Evolutionary conservation across 2,329 filamentous ascomycete genomes (phyloP), one percentile per base, ranked within the genome.

Genomic region (Phoma sp.): DNA sequence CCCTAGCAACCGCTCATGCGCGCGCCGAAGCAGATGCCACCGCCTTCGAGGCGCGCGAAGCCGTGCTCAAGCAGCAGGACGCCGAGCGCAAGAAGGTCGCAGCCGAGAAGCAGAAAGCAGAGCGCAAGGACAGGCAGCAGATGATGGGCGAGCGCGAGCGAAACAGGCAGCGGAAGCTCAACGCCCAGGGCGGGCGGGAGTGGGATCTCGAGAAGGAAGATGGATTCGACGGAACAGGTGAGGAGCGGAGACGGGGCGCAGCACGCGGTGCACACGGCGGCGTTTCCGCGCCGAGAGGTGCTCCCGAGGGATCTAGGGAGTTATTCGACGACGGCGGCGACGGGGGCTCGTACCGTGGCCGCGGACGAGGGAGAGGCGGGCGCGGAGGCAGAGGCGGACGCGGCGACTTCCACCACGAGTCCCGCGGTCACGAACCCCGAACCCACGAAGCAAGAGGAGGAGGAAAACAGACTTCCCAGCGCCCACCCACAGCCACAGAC

Each of bases 11-110:
- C 7, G 84, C 84, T 0, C 85, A 89, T 66, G 83, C 83, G 1
- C 81, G 85, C 21, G 85, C 86, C n/a, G 84, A 89, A 75, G 85
- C 85, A n/a, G 87, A 90, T 60, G 81, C 83, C 47, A 85, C 85
- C 3, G 83, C 81, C 0, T 89, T 87, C 67, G 80, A 85, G 34
- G 81, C 86, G 52, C 80, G 86, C n/a, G 87, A 89, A 66, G 82
- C 83, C 28, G 74, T 84, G 9, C 82, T 84, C 0, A 80, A 81
- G 18, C 78, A 81, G 60, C 81, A 84, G 39, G 70, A 74, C 14
- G 68, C 71, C 10, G 72, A 76, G 60, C 67, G 71, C 50, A 76
- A 82, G 56, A 74, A 72, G 51, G 49, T 66, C 5, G 54, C 52
- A 1, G 67, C 66, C 0, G 71, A 73, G 55, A 61, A 67, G 29